Conservation (phyloP, 2,329 filamentous ascomycete species). For the Beauveria medogensis region DNA sequence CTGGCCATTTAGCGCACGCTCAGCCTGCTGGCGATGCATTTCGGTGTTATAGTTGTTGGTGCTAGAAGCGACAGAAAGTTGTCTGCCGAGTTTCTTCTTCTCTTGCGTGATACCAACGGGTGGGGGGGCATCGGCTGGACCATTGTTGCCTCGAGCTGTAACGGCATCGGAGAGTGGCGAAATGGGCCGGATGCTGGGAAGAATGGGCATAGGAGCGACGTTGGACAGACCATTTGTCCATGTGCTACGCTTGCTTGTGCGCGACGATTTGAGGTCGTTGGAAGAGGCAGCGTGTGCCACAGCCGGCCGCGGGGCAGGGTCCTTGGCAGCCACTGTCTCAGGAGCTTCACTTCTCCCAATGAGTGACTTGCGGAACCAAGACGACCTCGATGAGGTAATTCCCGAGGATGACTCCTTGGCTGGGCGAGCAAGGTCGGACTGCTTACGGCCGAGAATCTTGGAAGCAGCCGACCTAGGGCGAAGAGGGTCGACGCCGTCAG, state of each 20-base stretch:
- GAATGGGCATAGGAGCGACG: constrained; percentile 85
- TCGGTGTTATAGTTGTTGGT: constrained; percentile 91
- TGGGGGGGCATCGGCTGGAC: constrained; percentile 22
- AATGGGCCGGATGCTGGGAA: constrained; percentile 89
- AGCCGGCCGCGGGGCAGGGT: constrained; percentile 36
- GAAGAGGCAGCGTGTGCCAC: constrained; percentile 34
- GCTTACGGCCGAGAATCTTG: constrained; percentile 78
- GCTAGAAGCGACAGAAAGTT: constrained; percentile 84
- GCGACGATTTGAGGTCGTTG: constrained; percentile 34
- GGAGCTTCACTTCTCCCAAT: constrained; percentile 69
- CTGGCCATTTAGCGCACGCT: constrained; percentile 79
- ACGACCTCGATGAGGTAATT: constrained; percentile 71
- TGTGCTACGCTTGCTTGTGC: constrained; percentile 74
- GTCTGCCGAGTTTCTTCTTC: constrained; percentile 91
- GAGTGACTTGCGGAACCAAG: constrained; percentile 94
- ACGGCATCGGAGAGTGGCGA: constrained; percentile 94
- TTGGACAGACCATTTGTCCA: constrained; percentile 81
- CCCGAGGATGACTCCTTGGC: constrained; percentile 53
- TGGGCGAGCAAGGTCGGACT: constrained; percentile 68
- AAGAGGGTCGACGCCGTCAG: constrained; percentile 84
- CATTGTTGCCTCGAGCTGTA: constrained; percentile 75
- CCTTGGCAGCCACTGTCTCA: constrained; percentile 49
- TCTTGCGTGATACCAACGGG: constrained; percentile 41
- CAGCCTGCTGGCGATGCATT: constrained; percentile 81
- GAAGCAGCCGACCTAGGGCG: constrained; percentile 86